Percentiles rank a stretch among this genome's conserved stretches.
Evolutionary conservation across 2,329 filamentous ascomycete genomes (phyloP).

Genomic region (Diplodia scrobiculata): DNA sequence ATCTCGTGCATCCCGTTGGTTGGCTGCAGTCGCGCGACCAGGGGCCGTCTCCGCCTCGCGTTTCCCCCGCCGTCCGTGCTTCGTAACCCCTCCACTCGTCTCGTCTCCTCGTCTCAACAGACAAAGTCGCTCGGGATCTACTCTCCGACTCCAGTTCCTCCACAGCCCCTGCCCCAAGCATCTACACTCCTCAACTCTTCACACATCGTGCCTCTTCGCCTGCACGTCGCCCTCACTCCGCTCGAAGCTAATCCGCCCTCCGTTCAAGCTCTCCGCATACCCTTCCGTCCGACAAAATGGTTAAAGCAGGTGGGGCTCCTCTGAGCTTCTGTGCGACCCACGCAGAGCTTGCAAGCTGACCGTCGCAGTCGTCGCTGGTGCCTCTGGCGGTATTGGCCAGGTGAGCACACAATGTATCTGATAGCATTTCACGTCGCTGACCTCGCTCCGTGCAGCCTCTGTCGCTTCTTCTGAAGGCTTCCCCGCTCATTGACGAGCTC

Average conservation of each 20-base stretch:
- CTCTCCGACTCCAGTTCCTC: constrained; percentile 25
- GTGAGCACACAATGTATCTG: constrained; percentile 53
- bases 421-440: constrained; percentile 17
- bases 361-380: constrained; percentile 76
- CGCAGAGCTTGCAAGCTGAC: constrained; percentile 22
- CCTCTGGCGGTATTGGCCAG: constrained; percentile 98
- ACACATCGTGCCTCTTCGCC: not conserved
- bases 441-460: constrained; percentile 67
- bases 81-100: constrained; percentile 13
- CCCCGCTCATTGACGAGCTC: constrained; percentile 85
- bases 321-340: constrained; percentile 18
- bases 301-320: constrained; percentile 42
- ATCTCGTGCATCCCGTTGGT: constrained; percentile 21
- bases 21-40: constrained; percentile 10
- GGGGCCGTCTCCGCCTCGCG: constrained; percentile 16
- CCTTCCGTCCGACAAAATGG: constrained; percentile 40
- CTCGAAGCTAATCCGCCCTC: constrained; percentile 27
- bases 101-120: constrained; percentile 16
- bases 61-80: constrained; percentile 14
- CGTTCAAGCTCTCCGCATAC: constrained; percentile 33
- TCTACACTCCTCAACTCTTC: not conserved
- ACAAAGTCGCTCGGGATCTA: constrained; percentile 17
- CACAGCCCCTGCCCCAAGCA: constrained; percentile 11
- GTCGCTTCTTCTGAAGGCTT: constrained; percentile 92
- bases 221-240: not conserved